Evolutionary conservation across 139 green algal species (phyloP), one percentile per base, ranked within the genome.

Genomic region (Tetradesmus obliquus): DNA sequence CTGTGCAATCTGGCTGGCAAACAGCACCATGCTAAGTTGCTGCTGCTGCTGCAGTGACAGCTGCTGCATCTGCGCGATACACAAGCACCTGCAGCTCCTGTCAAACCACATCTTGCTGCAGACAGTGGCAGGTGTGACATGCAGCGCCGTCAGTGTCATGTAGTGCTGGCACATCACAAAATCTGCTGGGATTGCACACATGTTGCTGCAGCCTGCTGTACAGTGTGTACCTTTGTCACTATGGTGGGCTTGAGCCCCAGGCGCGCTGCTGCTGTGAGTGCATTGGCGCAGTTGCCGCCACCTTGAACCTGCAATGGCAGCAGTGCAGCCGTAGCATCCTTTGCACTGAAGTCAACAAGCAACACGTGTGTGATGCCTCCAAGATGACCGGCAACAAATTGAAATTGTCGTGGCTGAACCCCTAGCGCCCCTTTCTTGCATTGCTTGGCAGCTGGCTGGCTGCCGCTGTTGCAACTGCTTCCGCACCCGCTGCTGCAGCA

Each of bases 281-380:
- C 97, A 89, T 99, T 99, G 79, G 95, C 98, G 82, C 94, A 97
- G 90, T 99, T 99, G 92, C 98, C 98, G 57, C 98, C 98, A 24
- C 98, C 98, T 82, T 99, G 97, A 5, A 95, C 92, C 95, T 98
- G 93, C 74, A 83, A 22, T 19, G 76, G 58, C 5, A 88, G 74
- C 15, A 60, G 55, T 17, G 79, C 3, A 55, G 76, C 76, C n/a
- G 19, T 2, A 51, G 19, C 72, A 53, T 8, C 10, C 10, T 15
- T 12, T 12, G 62, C 62, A 72, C 10, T 20, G 62, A 1, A 72
- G 62, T 45, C 32, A 45, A 45, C 32, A 45, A 45, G 32, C 32
- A 45, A 45, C 32, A 45, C 32, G 32, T 45, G 32, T 45, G 32
- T 45, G 32, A 45, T 45, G 32, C 32, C 32, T 45, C 32, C 32